Base-by-base conservation (phyloP, 139 green algal species). In the Choricystis sp. region DNA sequence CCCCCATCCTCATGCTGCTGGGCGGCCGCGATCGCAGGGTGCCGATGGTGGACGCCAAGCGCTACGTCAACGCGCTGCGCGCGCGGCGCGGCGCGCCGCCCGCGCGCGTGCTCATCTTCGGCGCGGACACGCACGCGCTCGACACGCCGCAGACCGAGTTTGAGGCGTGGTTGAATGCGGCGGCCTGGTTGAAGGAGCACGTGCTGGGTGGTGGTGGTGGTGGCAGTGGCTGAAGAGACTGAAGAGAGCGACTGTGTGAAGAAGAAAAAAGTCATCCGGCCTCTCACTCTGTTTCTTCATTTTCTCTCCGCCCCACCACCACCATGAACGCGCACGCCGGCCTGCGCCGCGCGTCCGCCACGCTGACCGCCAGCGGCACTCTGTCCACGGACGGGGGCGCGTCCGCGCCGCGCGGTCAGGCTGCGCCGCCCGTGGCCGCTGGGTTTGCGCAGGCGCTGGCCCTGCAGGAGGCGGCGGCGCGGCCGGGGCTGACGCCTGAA, bases 141-240 rank as follows among this genome's bases (percentile, higher is more conserved):
- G 85, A 90, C 77, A 83, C 80, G 68, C 85, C 88, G 2, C 85
- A 94, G 75, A 93, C 87, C 0, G 88, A 95, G 68, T 94, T 85
- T 66, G 88, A 95, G 74, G 75, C 79, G 65, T 89, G 76, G 78
- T 19, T 91, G 25, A 90, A 84, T n/a, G 66, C 74, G 1, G 73
- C 70, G 0, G 77, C 63, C 63, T 88, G 80, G 85, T 69, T 90
- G 20, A 81, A 82, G 68, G 40, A n/a, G n/a, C n/a, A n/a, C n/a
- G n/a, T n/a, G n/a, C n/a, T n/a, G n/a, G n/a, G n/a, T n/a, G n/a
- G n/a, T n/a, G n/a, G n/a, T n/a, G n/a, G n/a, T n/a, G n/a, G n/a
- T n/a, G n/a, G n/a, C n/a, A n/a, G n/a, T n/a, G n/a, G n/a, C n/a
- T n/a, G n/a, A n/a, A n/a, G n/a, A n/a, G n/a, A n/a, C n/a, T n/a